phyloP scores from a whole-genome alignment of 2,329 filamentous ascomycete species.

The Xylaria hypoxylon region DNA sequence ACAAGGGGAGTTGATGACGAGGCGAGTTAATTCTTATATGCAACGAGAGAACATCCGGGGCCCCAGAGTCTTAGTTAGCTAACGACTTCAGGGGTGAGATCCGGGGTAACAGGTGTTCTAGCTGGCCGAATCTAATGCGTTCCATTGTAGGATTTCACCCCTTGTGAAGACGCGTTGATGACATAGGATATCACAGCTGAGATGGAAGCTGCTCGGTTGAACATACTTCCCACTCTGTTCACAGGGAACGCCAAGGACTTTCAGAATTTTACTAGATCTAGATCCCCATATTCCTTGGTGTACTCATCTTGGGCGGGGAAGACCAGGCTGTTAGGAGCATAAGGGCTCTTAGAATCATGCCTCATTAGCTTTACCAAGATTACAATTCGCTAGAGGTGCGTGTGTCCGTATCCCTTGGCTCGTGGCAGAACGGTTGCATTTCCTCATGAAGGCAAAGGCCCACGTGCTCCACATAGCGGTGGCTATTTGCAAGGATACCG shows the following conservation, averaged over 20 bases:
- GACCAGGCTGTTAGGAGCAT: background rate
- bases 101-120: slow-evolving; percentile 29
- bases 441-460: slow-evolving; percentile 8
- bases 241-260: background rate
- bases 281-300: slow-evolving; percentile 2
- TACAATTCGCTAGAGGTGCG: slow-evolving; percentile 4
- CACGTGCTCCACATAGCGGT: slow-evolving; percentile 22
- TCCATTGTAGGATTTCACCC: slow-evolving; percentile 7
- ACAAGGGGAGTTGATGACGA: background rate
- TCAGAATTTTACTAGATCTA: slow-evolving; percentile 5
- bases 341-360: background rate
- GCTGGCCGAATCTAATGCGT: slow-evolving; percentile 1
- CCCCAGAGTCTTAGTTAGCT: slow-evolving; percentile 13
- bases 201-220: slow-evolving; percentile 20
- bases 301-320: slow-evolving; percentile 3
- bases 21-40: slow-evolving; percentile 21
- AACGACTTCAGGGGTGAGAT: slow-evolving; percentile 23
- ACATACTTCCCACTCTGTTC: slow-evolving; percentile 23
- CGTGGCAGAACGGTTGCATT: background rate
- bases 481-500: slow-evolving; percentile 22
- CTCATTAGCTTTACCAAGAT: background rate
- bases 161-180: background rate
- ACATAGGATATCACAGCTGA: background rate
- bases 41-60: slow-evolving; percentile 24
- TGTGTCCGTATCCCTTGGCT: background rate